Base-by-base conservation (phyloP, 129 eudicot genomes). In the Escallonia rubra region DNA sequence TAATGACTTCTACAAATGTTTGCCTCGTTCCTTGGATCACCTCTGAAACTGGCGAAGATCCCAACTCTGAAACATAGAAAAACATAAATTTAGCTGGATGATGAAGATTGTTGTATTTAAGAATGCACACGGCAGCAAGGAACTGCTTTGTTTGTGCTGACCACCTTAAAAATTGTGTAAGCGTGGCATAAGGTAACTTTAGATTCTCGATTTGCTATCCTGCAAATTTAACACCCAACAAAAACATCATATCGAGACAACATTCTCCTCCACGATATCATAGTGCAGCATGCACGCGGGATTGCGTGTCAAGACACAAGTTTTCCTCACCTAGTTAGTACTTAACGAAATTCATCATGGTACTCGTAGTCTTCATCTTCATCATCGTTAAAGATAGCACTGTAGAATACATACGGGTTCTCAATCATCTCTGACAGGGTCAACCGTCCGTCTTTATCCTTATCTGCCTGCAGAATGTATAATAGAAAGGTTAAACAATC, bases 321-420 rank as follows among this genome's bases (percentile, higher is more conserved):
- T 56, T 47, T 68, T 43, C 52, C 52, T 9, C 55, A 54, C 66
- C 72, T 53, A 66, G 41, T 41, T 9, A 71, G 52, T 14, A 71
- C 54, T 73, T 73, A 86, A 52, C 97, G 97, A 65, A 90, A 90
- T 68, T 90, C 97, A 12, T 90, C 97, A 13, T 90, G 97, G 80
- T 77, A 79, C 38, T 67, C 91, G 53, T 81, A 86, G 65, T 90
- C 96, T 16, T 86, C 95, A 4, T 90, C 96, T 62, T 84, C 95
- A 43, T 90, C 96, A 43, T 90, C 97, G 13, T 77, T 81, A 53
- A 86, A 90, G 47, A 90, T 83, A 39, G 95, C 87, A 59, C 91
- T 90, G 58, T 90, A 90, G 83, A 90, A 90, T 79, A 86, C 95
- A 78, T 90, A 90, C 38, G 97, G 97, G 72, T 71, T 90, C 4